phyloP scores from a whole-genome alignment of 768 basidiomycete genomes.

The Macrolepiota dolichaula region DNA sequence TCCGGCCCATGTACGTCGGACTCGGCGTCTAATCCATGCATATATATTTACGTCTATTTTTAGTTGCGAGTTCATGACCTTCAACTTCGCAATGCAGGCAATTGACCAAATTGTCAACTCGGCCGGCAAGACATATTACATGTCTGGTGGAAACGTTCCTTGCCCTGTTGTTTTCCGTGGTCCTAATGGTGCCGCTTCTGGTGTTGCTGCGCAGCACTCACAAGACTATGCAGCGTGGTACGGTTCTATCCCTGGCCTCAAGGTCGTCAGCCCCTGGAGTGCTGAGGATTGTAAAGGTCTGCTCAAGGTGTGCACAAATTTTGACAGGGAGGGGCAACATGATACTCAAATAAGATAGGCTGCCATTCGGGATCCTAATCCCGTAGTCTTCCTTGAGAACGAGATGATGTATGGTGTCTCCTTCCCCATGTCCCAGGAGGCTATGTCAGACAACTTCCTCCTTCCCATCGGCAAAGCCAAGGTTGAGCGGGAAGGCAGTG shows the following conservation, averaged over 20 bases:
- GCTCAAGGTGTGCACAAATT: slow-evolving; percentile 64
- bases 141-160: slow-evolving; percentile 98
- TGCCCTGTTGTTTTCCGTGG: slow-evolving; percentile 99
- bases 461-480: slow-evolving; percentile 98
- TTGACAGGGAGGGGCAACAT: neutral
- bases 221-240: slow-evolving; percentile 98
- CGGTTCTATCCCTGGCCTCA: slow-evolving; percentile 89
- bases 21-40: slow-evolving; percentile 9
- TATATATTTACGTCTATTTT: slow-evolving; percentile 9
- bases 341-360: slow-evolving; percentile 42
- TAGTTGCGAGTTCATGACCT: slow-evolving; percentile 99
- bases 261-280: slow-evolving; percentile 96
- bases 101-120: slow-evolving; percentile 99
- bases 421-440: slow-evolving; percentile 95
- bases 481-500: slow-evolving; percentile 88
- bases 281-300: slow-evolving; percentile 99
- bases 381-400: slow-evolving; percentile 98
- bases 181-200: slow-evolving; percentile 96
- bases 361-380: slow-evolving; percentile 98
- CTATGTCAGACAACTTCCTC: slow-evolving; percentile 92
- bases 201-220: slow-evolving; percentile 96
- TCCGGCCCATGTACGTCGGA: slow-evolving; percentile 78
- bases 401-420: slow-evolving; percentile 98
- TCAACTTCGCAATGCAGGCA: slow-evolving; percentile 99
- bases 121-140: slow-evolving; percentile 99